phyloP scores from a whole-genome alignment of 495 filamentous ascomycete genomes.

The Podospora pseudocomata region DNA sequence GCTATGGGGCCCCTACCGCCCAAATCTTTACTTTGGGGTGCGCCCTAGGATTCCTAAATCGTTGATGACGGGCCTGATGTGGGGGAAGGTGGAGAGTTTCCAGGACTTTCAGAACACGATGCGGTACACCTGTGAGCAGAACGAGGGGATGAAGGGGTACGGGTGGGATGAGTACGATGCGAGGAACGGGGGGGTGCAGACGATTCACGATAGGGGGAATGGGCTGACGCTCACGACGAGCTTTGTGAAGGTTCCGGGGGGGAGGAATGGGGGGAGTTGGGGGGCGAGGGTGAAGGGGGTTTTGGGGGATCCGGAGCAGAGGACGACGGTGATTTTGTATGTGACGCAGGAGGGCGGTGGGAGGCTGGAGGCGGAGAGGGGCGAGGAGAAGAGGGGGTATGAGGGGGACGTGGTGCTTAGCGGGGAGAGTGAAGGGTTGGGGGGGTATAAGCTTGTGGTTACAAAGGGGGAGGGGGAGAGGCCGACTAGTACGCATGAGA shows the following conservation, averaged over 20 bases:
- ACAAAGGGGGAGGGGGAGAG: conserved; percentile 64
- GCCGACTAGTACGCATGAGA: conserved; percentile 55
- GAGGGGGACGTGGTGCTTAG: conserved; percentile 67
- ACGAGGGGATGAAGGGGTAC: conserved; percentile 91
- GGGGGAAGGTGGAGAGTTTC: conserved; percentile 84
- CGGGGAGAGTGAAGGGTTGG: conserved; percentile 69
- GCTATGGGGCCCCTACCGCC: conserved; percentile 94
- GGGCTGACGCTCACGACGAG: conserved; percentile 83
- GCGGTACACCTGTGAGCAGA: conserved; percentile 92
- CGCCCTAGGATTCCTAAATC: conserved; percentile 83
- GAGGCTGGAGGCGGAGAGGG: conserved; percentile 53
- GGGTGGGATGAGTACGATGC: conserved; percentile 97
- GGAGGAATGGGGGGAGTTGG: conserved; percentile 86
- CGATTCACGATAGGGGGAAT: conserved; percentile 85
- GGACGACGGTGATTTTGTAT: conserved; percentile 78
- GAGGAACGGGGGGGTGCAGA: conserved; percentile 78
- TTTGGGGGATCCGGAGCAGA: conserved; percentile 60
- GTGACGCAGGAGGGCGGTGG: conserved; percentile 73
- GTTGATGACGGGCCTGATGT: conserved; percentile 79
- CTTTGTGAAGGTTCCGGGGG: conserved; percentile 90
- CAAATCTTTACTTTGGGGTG: conserved; percentile 94
- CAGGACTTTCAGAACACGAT: conserved; percentile 72
- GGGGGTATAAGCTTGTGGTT: conserved; percentile 79
- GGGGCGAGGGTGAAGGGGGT: conserved; percentile 80
- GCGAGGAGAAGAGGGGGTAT: conserved; percentile 55